Evolutionary conservation across 305 asterid genomes (phyloP), one percentile per base, ranked within the genome.

Genomic region (Fraxinus xanthoxyloides): DNA sequence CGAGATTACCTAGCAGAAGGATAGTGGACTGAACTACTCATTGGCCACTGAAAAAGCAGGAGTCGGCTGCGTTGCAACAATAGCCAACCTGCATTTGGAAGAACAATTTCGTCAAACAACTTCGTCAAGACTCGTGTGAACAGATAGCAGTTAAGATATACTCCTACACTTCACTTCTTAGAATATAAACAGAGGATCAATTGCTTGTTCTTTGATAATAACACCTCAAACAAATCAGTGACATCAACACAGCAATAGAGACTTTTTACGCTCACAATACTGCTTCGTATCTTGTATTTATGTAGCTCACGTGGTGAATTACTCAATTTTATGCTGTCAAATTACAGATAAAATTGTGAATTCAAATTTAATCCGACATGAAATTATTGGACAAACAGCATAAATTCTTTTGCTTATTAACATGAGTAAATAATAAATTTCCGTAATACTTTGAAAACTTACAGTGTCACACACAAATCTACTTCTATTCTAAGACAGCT

Each of bases 41-140:
- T 48, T 80, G 91, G 79, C 77, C 74, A 78, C 83, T 63, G 87
- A 74, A 76, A 46, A 84, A 36, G 90, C 79, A 32, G 88, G 84
- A 77, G 48, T 65, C 56, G 76, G 32, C 75, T 88, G 78, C 51
- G 63, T 46, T 48, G 59, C 43, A 70, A 36, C 84, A 70, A 6
- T 43, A 3, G 84, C 24, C 38, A 36, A 83, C 85, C 92, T 88
- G 89, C 83, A 82, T 67, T 81, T 65, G 69, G 69, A n/a, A 13
- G 56, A 13, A 46, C 56, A 46, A 15, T 15, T 46, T 40, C 13
- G 26, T 54, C 65, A 54, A 17, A 5, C 61, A 51, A 51, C 7
- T 51, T 56, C 69, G 2, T n/a, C 69, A 59, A 59, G 30, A 59
- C 19, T 59, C 12, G 6, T 2, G 31, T 59, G 69, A 19, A 59